phyloP scores from a whole-genome alignment of 257 asterid species.

The Solanum etuberosum region DNA sequence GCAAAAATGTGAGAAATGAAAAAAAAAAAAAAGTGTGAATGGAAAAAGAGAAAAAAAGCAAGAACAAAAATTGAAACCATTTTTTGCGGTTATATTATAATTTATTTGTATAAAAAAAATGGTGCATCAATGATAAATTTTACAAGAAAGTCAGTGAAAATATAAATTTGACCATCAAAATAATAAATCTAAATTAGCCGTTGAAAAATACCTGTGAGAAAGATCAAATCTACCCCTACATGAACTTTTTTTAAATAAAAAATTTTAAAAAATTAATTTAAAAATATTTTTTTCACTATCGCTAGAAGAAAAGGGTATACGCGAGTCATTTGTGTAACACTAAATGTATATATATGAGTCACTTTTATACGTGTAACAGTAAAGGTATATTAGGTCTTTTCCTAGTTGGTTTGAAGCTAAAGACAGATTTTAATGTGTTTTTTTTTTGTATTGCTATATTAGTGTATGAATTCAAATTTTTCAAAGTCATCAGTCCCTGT shows the following conservation, averaged over 20 bases:
- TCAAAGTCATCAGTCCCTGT: background rate
- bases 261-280: too few species aligned
- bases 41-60: background rate
- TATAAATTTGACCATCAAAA: background rate
- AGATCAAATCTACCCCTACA: background rate
- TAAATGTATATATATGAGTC: too few species aligned
- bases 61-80: background rate
- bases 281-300: background rate
- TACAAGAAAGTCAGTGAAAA: background rate
- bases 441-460: background rate
- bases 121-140: background rate
- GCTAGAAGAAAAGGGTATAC: too few species aligned
- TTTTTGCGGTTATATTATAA: too few species aligned
- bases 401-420: background rate
- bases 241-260: background rate
- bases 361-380: too few species aligned
- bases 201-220: background rate
- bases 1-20: background rate
- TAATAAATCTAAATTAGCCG: too few species aligned
- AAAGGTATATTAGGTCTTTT: too few species aligned
- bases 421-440: background rate
- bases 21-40: background rate
- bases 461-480: background rate
- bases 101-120: too few species aligned
- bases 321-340: background rate